phyloP scores from a whole-genome alignment of 257 asterid genomes.

The Cynanchum wilfordii region DNA sequence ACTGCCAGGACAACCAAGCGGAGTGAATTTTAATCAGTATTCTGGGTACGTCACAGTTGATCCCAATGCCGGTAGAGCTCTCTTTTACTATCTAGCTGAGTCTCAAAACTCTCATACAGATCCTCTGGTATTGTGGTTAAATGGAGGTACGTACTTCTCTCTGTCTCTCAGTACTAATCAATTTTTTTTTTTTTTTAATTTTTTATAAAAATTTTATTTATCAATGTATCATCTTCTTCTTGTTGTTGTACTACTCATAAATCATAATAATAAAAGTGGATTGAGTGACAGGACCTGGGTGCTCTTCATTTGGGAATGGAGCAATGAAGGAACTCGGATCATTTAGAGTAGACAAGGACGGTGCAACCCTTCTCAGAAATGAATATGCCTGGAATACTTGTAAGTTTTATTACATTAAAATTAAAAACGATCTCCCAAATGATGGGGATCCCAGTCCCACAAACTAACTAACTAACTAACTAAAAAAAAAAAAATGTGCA shows the following conservation, averaged over 20 bases:
- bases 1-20: constrained; percentile 46
- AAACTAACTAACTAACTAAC: not conserved
- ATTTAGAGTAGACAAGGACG: constrained; percentile 65
- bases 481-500: constrained; percentile 7
- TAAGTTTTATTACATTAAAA: constrained; percentile 4
- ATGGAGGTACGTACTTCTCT: not conserved
- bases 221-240: no score
- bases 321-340: constrained; percentile 88
- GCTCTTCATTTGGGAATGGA: constrained; percentile 78
- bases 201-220: no score
- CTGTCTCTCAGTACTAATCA: no score
- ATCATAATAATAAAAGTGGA: no score
- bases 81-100: constrained; percentile 46
- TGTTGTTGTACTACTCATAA: no score
- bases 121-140: constrained; percentile 49
- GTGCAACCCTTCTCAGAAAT: constrained; percentile 62
- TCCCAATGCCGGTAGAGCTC: constrained; percentile 30
- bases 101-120: constrained; percentile 33
- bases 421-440: no score
- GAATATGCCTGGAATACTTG: constrained; percentile 66
- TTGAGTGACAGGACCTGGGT: constrained; percentile 59
- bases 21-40: constrained; percentile 38
- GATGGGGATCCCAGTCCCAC: no score
- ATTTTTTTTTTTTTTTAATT: no score
- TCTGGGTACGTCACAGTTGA: constrained; percentile 49